Evolutionary conservation across 1,284 basidiomycete species (phyloP), one percentile per base, ranked within the genome.

Genomic region (Porodaedalea pini): DNA sequence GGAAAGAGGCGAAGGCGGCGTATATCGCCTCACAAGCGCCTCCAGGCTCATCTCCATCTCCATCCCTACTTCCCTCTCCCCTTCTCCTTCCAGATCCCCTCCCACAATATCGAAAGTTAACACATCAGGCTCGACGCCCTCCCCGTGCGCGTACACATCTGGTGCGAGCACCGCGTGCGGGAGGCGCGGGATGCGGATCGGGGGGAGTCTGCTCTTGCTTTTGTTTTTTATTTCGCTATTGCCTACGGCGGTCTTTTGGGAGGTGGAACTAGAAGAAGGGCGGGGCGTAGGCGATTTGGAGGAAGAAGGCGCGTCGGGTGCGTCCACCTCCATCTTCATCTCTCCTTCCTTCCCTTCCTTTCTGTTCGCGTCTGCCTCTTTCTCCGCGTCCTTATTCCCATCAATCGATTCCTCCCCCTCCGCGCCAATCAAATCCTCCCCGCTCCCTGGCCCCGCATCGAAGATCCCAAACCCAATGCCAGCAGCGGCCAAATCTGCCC

Each of bases 401-500:
- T 47, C 52, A 31, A 17, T 39, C 19, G 27, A n/a, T 37, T 19
- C 34, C 23, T 39, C 50, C 5, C 29, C 34, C 13, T 54, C 57
- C 73, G 70, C 63, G 68, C 69, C 54, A 64, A 62, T 59, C 73
- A 73, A 64, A 70, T 69, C 56, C 67, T 68, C 75, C 67, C 86
- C 82, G 8, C 36, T 11, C 10, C 27, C 51, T 2, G 36, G 27
- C 15, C 37, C 51, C 68, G 81, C 74, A 74, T 90, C 88, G 73
- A 90, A 90, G 60, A 92, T 88, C 62, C 88, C 88, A 70, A 91
- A 91, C 57, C 87, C 87, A 68, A 92, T 89, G 59, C 90, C 90
- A 39, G 86, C 86, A 59, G 83, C 82, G 25, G 86, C 87, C 49
- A 92, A 77, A 73, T 90, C 88, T 64, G 82, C 74, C 63, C 88